Base-by-base conservation (phyloP, 305 asterid genomes). In the Euphrasia arctica region DNA sequence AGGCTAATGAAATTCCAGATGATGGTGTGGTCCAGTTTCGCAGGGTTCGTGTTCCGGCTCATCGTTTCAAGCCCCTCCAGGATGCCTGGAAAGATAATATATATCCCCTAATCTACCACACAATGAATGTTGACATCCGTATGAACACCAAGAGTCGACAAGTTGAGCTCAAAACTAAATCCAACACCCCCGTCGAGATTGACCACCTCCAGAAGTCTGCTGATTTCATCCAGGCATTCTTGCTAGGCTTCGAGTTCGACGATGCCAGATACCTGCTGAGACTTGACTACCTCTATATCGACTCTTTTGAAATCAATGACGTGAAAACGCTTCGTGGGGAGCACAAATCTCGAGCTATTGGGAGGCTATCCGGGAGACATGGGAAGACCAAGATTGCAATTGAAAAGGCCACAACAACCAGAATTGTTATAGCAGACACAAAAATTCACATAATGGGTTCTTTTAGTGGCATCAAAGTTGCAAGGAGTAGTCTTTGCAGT, bases 71-170 rank as follows among this genome's bases (percentile, higher is more conserved):
- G 2, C 96, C 97, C 1, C 64, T 91, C 47, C 84, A 88, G 72
- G 83, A 84, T 65, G 70, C 76, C n/a, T 91, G 97, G 97, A 69
- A 81, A 74, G 0, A 43, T 2, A 91, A 88, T 57, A 85, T 90
- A 77, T 88, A 88, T 77, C 79, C 79, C 0, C 91, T 88, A 7
- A 72, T 90, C 14, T 83, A 79, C 67, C 84, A 85, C 0, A 82
- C 79, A 5, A 88, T 90, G 97, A 84, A 85, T 68, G 67, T 90
- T 28, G 97, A 88, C 58, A 75, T 90, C 77, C 92, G 97, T 1
- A 90, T 90, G 97, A 90, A 90, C 62, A 86, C 84, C 62, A 88
- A 86, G 63, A 81, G 83, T 41, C 88, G 95, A 12, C 76, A 89
- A 48, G 96, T 90, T 4, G 96, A 90, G 77, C 81, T 90, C 2